A percentile compares a stretch with the other conserved stretches of the same genome.
Conservation (phyloP, 495 filamentous ascomycete species). For the Rhizodiscina lignyota region DNA sequence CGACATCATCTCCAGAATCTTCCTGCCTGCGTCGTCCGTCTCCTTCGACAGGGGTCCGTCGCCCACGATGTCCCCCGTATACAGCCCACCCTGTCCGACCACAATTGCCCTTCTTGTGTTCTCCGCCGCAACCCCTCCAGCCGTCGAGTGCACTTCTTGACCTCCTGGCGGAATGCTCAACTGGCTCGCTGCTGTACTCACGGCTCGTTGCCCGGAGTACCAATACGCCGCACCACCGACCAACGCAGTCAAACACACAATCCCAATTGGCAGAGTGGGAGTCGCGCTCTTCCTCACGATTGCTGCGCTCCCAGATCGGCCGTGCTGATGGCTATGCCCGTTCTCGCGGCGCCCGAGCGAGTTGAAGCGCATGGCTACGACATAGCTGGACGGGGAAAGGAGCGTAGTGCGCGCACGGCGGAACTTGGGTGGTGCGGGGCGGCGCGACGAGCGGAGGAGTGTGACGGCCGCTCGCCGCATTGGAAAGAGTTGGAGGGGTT, state of each 20-base stretch:
- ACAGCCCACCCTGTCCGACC: conserved; percentile 71
- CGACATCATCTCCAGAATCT: conserved; percentile 85
- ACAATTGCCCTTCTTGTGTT: conserved; percentile 36
- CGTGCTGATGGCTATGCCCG: too few species aligned
- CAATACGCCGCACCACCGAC: conserved; percentile 53
- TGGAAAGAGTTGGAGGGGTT: conserved; percentile 4
- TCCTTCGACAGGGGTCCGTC: conserved; percentile 75
- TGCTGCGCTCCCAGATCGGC: too few species aligned
- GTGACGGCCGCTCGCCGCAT: conserved; percentile 53
- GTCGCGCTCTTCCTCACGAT: too few species aligned
- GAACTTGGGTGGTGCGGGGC: conserved; percentile 35
- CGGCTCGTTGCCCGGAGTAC: conserved; percentile 30
- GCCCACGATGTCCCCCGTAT: conserved; percentile 62
- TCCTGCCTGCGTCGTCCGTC: conserved; percentile 61
- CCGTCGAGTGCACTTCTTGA: background rate
- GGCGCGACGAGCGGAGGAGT: conserved; percentile 44
- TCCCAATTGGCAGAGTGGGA: conserved; percentile 21
- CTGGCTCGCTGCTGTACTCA: conserved; percentile 1
- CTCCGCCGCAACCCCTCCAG: conserved; percentile 8
- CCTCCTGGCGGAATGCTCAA: background rate
- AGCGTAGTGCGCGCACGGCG: conserved; percentile 28
- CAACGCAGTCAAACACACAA: conserved; percentile 50
- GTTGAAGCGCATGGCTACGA: conserved; percentile 28
- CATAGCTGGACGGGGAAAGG: conserved; percentile 29
- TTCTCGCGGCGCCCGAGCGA: conserved; percentile 22